A percentile compares a stretch with the other conserved stretches of the same genome.
Conservation (phyloP, 257 asterid genomes). For the Nicotiana tabacum region DNA sequence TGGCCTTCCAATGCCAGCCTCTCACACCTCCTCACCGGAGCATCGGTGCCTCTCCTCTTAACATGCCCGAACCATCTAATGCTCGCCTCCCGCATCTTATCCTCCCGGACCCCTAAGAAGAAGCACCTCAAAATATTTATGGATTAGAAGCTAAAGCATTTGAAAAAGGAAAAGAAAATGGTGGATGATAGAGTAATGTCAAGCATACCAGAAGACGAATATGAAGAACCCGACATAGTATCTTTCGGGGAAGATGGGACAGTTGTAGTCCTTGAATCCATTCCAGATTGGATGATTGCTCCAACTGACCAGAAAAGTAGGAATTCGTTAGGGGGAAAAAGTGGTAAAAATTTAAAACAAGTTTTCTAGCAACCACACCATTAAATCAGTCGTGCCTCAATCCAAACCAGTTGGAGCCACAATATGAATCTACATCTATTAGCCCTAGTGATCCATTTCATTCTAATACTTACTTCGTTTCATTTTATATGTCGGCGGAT, state of each 20-base stretch:
- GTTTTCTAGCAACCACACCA: background rate
- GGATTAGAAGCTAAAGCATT: background rate
- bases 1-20: no score
- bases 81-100: no score
- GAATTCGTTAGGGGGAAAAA: background rate
- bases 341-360: no score
- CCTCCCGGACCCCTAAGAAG: no score
- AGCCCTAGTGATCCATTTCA: background rate
- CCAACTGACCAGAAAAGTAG: background rate
- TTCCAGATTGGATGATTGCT: background rate
- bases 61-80: no score
- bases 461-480: background rate
- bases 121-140: background rate
- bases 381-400: background rate
- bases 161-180: background rate
- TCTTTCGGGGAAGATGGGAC: background rate
- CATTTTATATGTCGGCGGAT: background rate
- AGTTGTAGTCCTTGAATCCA: background rate
- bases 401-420: background rate
- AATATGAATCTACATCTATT: background rate
- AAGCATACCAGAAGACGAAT: no score
- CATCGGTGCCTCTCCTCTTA: no score
- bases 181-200: background rate
- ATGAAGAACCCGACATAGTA: no score
- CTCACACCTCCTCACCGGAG: no score